A percentile compares a stretch with the other conserved stretches of the same genome.
Conservation (phyloP, 768 basidiomycete genomes). For the Russula dissimulans region DNA sequence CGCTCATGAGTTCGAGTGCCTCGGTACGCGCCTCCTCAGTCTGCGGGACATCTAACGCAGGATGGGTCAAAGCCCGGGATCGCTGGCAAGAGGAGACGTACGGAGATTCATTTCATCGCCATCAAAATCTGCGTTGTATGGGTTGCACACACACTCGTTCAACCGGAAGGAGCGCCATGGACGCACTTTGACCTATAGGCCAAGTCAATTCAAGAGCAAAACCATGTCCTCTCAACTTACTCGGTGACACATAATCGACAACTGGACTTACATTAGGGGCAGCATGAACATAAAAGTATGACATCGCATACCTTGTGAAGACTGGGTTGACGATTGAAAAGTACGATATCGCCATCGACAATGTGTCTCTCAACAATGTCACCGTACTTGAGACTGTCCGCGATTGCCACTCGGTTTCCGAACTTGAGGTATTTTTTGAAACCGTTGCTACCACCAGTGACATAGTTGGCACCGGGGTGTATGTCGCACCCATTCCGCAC, state of each 20-base stretch:
- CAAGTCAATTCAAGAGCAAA: conserved; percentile 7
- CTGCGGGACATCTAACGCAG: conserved; percentile 80
- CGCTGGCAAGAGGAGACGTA: conserved; percentile 32
- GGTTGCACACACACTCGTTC: conserved; percentile 98
- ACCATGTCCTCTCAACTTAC: conserved; percentile 33
- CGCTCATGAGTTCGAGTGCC: conserved; percentile 93
- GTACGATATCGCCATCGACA: conserved; percentile 87
- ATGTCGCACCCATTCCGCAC: conserved; percentile 82
- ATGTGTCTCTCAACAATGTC: conserved; percentile 95
- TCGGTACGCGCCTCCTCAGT: conserved; percentile 98
- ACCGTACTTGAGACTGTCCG: conserved; percentile 74
- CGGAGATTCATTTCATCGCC: conserved; percentile 99
- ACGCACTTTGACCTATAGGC: conserved; percentile 68
- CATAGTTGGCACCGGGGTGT: conserved; percentile 95
- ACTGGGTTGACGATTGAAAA: conserved; percentile 99
- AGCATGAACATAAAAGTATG: not conserved
- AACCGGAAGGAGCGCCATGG: conserved; percentile 97
- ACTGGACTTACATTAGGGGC: conserved; percentile 32
- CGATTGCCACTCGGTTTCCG: conserved; percentile 70
- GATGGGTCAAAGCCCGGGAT: not conserved
- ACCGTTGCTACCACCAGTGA: conserved; percentile 65
- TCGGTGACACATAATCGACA: conserved; percentile 98
- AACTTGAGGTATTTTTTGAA: conserved; percentile 88
- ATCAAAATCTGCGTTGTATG: conserved; percentile 99
- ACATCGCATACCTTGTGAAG: conserved; percentile 67